Conservation (phyloP, 257 asterid genomes). For the Mentha longifolia region DNA sequence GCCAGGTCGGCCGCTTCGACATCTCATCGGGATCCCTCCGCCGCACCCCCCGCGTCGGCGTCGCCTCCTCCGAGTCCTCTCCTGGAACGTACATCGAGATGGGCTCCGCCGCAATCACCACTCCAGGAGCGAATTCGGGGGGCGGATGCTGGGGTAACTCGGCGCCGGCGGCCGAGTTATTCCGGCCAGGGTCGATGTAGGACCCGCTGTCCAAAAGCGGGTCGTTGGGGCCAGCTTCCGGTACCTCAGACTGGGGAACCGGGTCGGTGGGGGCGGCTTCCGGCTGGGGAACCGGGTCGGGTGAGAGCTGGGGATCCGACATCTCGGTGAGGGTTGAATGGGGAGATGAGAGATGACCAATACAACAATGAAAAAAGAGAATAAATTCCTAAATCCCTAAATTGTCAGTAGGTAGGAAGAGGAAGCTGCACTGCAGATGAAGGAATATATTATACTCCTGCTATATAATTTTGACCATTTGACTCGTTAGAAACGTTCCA, state of each 20-base stretch:
- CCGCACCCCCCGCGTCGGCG: constrained; percentile 25
- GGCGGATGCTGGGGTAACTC: constrained; percentile 22
- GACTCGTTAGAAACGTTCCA: too few relatives aligned
- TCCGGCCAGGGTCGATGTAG: constrained; percentile 32
- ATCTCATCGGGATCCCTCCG: constrained; percentile 48
- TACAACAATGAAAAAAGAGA: background rate
- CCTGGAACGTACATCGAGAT: constrained; percentile 41
- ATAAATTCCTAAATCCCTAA: constrained; percentile 21
- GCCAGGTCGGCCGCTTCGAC: constrained; percentile 48
- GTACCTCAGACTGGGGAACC: constrained; percentile 21
- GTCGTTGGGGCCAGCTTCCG: constrained; percentile 28
- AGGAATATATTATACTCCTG: too few relatives aligned
- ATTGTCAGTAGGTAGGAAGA: background rate
- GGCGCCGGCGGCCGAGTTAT: constrained; percentile 17
- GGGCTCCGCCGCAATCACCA: constrained; percentile 48
- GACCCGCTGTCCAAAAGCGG: constrained; percentile 36
- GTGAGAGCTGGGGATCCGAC: constrained; percentile 29
- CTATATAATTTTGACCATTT: background rate
- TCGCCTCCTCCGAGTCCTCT: constrained; percentile 8
- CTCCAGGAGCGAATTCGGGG: constrained; percentile 34
- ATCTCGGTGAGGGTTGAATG: constrained; percentile 23
- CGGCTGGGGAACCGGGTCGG: constrained; percentile 30
- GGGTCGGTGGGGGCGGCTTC: constrained; percentile 18
- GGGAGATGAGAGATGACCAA: constrained; percentile 4
- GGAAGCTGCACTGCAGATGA: constrained; percentile 4